Conservation (phyloP, 306 rosid genomes). For the Betula pendula region DNA sequence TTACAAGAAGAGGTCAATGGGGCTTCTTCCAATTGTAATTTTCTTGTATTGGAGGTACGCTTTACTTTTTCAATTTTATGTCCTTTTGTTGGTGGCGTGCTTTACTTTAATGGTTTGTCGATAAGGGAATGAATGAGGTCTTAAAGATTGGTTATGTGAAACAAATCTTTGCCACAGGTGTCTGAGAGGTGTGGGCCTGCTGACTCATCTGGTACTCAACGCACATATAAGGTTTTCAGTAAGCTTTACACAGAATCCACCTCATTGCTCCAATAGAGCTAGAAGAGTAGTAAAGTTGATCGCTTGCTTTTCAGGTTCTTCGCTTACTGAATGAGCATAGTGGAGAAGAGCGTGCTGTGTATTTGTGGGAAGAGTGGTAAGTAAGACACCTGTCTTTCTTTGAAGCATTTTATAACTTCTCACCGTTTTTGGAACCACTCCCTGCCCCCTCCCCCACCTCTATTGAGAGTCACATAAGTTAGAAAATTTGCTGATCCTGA, state of each 20-base stretch:
- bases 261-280: constrained; percentile 19
- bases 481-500: constrained; percentile 17
- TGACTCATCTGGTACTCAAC: constrained; percentile 48
- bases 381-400: constrained; percentile 25
- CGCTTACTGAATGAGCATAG: constrained; percentile 75
- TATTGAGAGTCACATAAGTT: not conserved
- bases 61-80: not conserved
- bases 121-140: constrained; percentile 1
- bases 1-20: constrained; percentile 17
- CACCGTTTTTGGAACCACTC: not conserved
- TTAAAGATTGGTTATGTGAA: constrained; percentile 21
- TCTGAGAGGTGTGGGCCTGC: constrained; percentile 53
- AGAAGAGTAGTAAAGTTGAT: constrained; percentile 26
- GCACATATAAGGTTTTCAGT: constrained; percentile 68
- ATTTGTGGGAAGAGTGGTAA: constrained; percentile 82
- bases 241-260: constrained; percentile 20
- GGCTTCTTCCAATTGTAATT: constrained; percentile 40
- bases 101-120: constrained; percentile 18
- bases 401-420: not conserved
- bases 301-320: constrained; percentile 66
- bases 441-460: not conserved
- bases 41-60: constrained; percentile 89
- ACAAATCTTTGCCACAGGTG: constrained; percentile 48
- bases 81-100: constrained; percentile 6
- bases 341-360: constrained; percentile 68